Base-by-base conservation (phyloP, 2,329 filamentous ascomycete species). In the Diplodia seriata region DNA sequence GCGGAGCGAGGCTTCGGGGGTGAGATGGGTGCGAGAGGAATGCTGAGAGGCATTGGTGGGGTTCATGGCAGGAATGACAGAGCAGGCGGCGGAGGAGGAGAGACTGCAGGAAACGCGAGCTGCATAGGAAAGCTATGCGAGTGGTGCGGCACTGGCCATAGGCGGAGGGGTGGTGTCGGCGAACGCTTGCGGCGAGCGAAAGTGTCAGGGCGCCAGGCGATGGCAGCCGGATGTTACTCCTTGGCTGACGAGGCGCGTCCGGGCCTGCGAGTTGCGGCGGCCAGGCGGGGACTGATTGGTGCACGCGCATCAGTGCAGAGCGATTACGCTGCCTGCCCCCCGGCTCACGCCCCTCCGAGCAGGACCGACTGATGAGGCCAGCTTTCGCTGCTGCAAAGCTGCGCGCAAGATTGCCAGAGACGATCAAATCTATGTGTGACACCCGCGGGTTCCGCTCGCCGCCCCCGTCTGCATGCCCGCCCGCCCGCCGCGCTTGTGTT, bases 1-100 rank as follows among this genome's bases (percentile, higher is more conserved):
- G 69, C 83, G 79, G 66, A 85, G 74, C 38, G 81, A 80, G 67
- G 79, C 78, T 31, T 76, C 70, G 47, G 69, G 54, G 20, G 68
- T 67, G 54, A 79, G 80, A 76, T 75, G 79, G 72, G 78, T 80
- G 73, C 80, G 76, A 72, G 78, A 77, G 70, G 74, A 70, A 61
- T 75, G 75, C 70, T 75, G 57, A 67, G 76, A 73, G 72, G 73
- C 76, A 78, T 77, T 79, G 74, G 77, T 75, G 75, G 76, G 76
- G 76, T 75, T 74, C 77, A 79, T 80, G 75, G 76, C 76, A 66
- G 64, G 40, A 66, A 31, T 26, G 64, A 57, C 53, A 29, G 38
- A 43, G 14, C 50, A 29, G 59, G 54, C 64, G 53, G 53, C 29
- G n/a, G 38, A 31, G 64, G 64, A 67, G 54, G 64, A 57, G 54